Evolutionary conservation across 306 rosid species (phyloP), one percentile per base, ranked within the genome.

Genomic region (Rosa rugosa): DNA sequence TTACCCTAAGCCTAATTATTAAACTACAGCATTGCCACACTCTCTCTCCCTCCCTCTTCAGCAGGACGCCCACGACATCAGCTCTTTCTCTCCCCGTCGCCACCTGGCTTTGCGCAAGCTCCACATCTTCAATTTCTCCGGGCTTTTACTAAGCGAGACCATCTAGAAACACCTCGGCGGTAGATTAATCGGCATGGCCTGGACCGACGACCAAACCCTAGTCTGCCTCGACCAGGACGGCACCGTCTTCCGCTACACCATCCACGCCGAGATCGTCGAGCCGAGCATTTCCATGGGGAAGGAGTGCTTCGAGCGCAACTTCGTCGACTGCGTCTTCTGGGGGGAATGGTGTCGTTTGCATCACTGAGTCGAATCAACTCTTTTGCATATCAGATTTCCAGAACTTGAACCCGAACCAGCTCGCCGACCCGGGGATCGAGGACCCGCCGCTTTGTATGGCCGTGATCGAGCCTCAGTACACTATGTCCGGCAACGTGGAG

Each of bases 401-500:
- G 72, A 91, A 87, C 64, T 93, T 95, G 10, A 80, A 25, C 2
- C 78, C 94, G 11, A 62, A 81, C 36, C 85, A 84, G 82, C 92
- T 94, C 17, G 97, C 97, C 1, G 95, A 94, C 80, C 95, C 99
- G 0, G 92, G 73, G 31, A 87, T 91, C 49, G 89, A 86, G 71
- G 97, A 91, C 45, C 85, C 88, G 80, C 99, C 99, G 53, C 90
- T 65, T 1, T 92, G 97, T 84, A 91, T 94, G 88, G 97, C 97
- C 5, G 97, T 94, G 72, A 92, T 94, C 25, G 99, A 94, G 87
- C 99, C 97, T 4, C 97, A 92, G 87, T 91, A 89, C 69, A 94
- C 97, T 0, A 86, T 94, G 87, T 94, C 97, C 0, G 99, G 99
- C 3, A 91, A 91, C 8, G 99, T 94, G 18, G 99, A 92, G 90